Evolutionary conservation across 371 early-diverging fungal genomes (phyloP).

Genomic region (Smittium mucronatum): DNA sequence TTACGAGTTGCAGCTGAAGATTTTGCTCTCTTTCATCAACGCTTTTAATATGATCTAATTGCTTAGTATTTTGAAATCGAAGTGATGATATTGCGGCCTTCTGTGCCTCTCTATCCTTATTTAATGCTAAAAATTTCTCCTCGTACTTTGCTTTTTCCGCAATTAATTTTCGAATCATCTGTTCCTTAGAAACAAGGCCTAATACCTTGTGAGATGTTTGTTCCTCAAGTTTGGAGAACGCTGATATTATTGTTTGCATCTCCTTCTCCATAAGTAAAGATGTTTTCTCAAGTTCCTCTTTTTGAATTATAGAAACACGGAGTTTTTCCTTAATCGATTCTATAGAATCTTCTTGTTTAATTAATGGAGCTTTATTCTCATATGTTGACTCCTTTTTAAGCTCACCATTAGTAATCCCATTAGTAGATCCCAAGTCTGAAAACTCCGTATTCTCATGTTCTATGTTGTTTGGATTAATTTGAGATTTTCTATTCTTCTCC

Average conservation of each 20-base stretch:
- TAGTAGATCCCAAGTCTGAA: not conserved
- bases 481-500: not conserved
- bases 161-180: slow-evolving; percentile 52
- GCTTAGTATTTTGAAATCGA: slow-evolving; percentile 63
- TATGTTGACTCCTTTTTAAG: too few species aligned
- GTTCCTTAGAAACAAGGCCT: slow-evolving; percentile 58
- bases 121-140: slow-evolving; percentile 51
- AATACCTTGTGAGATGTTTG: slow-evolving; percentile 61
- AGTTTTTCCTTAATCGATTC: slow-evolving; percentile 31
- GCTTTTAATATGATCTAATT: slow-evolving; percentile 59
- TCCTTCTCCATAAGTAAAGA: slow-evolving; percentile 49
- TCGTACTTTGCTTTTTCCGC: slow-evolving; percentile 64
- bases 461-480: slow-evolving; percentile 1
- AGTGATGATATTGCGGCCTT: slow-evolving; percentile 49
- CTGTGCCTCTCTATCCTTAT: slow-evolving; percentile 53
- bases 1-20: slow-evolving; percentile 44
- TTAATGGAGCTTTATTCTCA: not conserved
- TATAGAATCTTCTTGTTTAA: not conserved
- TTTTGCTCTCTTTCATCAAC: slow-evolving; percentile 64
- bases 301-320: slow-evolving; percentile 12
- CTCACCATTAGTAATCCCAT: too few species aligned
- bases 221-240: slow-evolving; percentile 68
- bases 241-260: slow-evolving; percentile 56
- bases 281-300: slow-evolving; percentile 25
- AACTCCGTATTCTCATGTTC: slow-evolving; percentile 6